Base-by-base conservation (phyloP, 2,329 filamentous ascomycete species). In the Fusarium buxicola region DNA sequence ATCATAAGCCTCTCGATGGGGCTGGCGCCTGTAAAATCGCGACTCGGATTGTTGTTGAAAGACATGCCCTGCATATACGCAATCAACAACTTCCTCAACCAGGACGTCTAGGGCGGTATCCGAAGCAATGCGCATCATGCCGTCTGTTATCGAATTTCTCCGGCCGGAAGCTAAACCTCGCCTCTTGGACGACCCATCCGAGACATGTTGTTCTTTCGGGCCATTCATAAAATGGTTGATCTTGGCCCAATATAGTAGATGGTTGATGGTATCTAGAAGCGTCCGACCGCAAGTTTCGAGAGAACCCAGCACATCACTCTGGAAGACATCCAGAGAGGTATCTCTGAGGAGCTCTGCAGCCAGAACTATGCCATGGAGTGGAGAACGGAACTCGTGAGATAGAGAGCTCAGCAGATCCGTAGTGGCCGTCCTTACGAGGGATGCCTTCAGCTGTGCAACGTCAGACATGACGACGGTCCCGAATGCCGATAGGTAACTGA, bases 371-470 rank as follows among this genome's bases (percentile, higher is more conserved):
- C 86, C 86, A 54, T 89, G 86, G 2, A 89, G 74, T 0, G 86
- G 86, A 6, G 83, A 86, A 8, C 86, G 78, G 9, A 89, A 75
- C 65, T 89, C 86, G 65, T 89, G 86, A 3, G 83, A 86, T 10
- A 89, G 81, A 4, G 83, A 87, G 3, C 83, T 82, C 12, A 89
- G 81, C 39, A 87, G 82, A 54, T 87, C 84, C 1, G 81, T 81
- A 68, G 86, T 87, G 28, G 84, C 82, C 52, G 76, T 78, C 30
- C 79, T 77, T 0, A 76, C 76, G 10, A 73, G 66, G 8, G 71
- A 3, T 71, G 69, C 25, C 75, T 73, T 27, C 84, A 66, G 5
- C 82, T 76, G 1, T 80, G 40, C 78, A 5, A 89, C 74, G 49
- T 89, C 85, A 0, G 83, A 79, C 82, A 87, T 86, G 15, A 85